Conservation (phyloP, 2,329 filamentous ascomycete genomes). For the Fusarium anguioides region DNA sequence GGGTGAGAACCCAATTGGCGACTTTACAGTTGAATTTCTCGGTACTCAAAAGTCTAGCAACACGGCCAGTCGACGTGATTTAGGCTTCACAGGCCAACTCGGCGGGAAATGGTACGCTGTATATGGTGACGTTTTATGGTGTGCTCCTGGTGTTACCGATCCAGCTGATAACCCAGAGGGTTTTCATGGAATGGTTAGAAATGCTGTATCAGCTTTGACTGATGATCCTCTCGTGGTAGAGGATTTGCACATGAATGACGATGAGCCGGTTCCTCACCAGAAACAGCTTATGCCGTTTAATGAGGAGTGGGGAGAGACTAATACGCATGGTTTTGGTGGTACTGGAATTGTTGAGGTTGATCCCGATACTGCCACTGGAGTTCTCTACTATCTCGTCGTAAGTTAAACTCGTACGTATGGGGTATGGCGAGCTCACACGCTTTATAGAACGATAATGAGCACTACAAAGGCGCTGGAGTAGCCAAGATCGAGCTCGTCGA, state of each 20-base stretch:
- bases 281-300: constrained; percentile 53
- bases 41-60: constrained; percentile 53
- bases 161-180: constrained; percentile 45
- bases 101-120: constrained; percentile 54
- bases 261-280: constrained; percentile 46
- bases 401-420: neutral
- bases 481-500: constrained; percentile 50
- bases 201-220: constrained; percentile 51
- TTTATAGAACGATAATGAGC: constrained; percentile 47
- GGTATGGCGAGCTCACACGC: neutral
- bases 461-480: constrained; percentile 52
- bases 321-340: constrained; percentile 52
- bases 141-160: constrained; percentile 49
- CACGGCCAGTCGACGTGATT: constrained; percentile 52
- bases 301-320: constrained; percentile 52
- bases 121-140: constrained; percentile 51
- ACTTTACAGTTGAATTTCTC: constrained; percentile 46
- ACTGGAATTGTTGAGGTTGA: constrained; percentile 54
- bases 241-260: constrained; percentile 51
- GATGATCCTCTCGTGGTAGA: constrained; percentile 51
- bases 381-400: constrained; percentile 53
- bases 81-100: constrained; percentile 52
- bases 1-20: constrained; percentile 50
- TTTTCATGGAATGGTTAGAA: constrained; percentile 56
- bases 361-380: constrained; percentile 42